Conservation (phyloP, 2,329 filamentous ascomycete species). For the Colletotrichum tabaci region DNA sequence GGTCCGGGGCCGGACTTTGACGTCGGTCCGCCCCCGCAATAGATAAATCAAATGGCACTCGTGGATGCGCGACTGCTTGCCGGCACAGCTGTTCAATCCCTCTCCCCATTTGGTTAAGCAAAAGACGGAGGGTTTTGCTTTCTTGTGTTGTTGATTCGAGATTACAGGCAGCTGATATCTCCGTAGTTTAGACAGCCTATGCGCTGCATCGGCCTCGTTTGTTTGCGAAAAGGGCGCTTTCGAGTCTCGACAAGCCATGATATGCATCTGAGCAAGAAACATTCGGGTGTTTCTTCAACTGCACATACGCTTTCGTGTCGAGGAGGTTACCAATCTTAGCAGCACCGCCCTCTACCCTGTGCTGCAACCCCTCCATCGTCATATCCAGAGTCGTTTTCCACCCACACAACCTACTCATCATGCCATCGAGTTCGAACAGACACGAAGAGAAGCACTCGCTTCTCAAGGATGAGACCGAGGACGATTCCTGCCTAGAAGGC, state of each 20-base stretch:
- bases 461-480: constrained; percentile 17
- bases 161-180: not conserved
- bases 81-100: too few relatives aligned
- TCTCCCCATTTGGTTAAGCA: too few relatives aligned
- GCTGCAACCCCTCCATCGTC: too few relatives aligned
- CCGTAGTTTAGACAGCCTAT: not conserved
- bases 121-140: not conserved
- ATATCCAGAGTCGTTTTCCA: too few relatives aligned
- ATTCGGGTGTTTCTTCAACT: too few relatives aligned
- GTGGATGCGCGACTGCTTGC: too few relatives aligned
- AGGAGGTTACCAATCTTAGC: too few relatives aligned
- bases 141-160: too few relatives aligned
- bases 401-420: not conserved
- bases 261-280: too few relatives aligned
- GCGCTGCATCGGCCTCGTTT: not conserved
- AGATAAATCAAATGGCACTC: not conserved
- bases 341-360: too few relatives aligned
- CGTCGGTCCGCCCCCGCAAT: constrained; percentile 16
- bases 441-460: constrained; percentile 21
- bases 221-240: not conserved
- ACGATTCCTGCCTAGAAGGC: constrained; percentile 14
- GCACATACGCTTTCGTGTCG: too few relatives aligned
- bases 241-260: not conserved
- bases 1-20: not conserved
- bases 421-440: constrained; percentile 1